Evolutionary conservation across 176 grass and related monocot genomes (phyloP), one percentile per base, ranked within the genome.

Genomic region (Pontederia crassipes): DNA sequence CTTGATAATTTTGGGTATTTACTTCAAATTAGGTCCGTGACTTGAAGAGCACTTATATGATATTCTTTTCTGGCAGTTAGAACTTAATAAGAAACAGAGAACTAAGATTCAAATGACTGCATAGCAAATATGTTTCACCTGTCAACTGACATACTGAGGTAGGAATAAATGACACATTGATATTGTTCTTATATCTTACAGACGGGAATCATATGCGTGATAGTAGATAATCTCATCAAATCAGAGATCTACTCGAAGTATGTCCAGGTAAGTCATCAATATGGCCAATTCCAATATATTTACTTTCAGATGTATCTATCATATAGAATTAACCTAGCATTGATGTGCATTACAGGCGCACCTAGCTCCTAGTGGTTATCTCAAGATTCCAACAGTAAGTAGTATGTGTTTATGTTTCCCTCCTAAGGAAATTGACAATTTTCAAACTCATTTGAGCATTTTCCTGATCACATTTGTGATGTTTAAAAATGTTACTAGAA

Each of bases 311-410:
- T 8, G 17, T 46, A 45, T 11, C 58, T 16, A n/a, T 15, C 7
- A 29, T 8, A 2, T 12, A 1, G 20, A 55, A 45, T 66, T 86
- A 45, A 86, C 72, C 65, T 67, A 35, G 57, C 24, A 61, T 55
- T 74, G 28, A 28, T 82, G 48, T 74, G 32, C 32, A 76, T 81
- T 70, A 49, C 90, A 95, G 90, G 82, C 75, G 61, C 90, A 95
- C 65, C 80, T 95, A 71, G 90, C 90, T 12, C 90, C 90, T 77
- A 89, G 82, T 59, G 86, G 90, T 46, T 89, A 95, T 82, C 52
- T 95, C 64, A 95, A 95, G 77, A 95, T 95, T 52, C 83, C 90
- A 64, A 95, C 85, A 54, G 90, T 95, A 65, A 81, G 90, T 81
- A 48, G 55, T 69, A 48, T 77, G 20, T 62, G 69, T 35, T 75